Evolutionary conservation across 805 yeast genomes (phyloP).

Genomic region (Monosporozyma servazzii): DNA sequence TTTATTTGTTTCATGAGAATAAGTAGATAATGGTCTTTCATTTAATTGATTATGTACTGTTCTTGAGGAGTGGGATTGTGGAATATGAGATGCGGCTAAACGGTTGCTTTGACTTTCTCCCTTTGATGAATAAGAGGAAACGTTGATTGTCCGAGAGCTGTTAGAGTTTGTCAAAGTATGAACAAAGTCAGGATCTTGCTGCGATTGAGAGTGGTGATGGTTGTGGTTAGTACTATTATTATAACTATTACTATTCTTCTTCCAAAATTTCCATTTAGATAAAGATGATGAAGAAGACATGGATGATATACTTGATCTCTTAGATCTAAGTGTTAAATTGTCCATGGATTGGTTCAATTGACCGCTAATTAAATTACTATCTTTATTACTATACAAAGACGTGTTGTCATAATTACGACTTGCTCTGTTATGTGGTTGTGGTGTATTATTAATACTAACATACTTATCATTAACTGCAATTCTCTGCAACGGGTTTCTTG

Average conservation of each 20-base stretch:
- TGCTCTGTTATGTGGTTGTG: neutral
- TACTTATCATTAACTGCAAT: neutral
- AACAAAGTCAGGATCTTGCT: neutral
- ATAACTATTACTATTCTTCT: conserved; percentile 11
- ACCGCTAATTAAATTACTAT: neutral
- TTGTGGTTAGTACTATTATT: neutral
- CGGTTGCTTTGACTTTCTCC: neutral
- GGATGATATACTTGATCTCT: conserved; percentile 15
- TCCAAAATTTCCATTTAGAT: conserved; percentile 31
- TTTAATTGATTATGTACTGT: neutral
- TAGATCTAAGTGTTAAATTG: conserved; percentile 3
- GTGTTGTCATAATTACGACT: neutral
- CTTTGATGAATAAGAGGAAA: neutral
- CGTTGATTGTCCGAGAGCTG: conserved; percentile 1
- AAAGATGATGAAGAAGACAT: conserved; percentile 10
- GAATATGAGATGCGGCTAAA: neutral
- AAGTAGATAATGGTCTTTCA: conserved; percentile 1
- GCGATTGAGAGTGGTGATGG: neutral
- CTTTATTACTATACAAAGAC: neutral
- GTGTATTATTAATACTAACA: neutral
- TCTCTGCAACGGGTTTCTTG: neutral
- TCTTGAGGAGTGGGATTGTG: conserved; percentile 1
- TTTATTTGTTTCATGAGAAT: conserved; percentile 4
- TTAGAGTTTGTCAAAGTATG: neutral
- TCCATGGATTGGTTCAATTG: conserved; percentile 4